These are phyloP conservation scores for Cupressus sempervirens DNA, from an alignment of 75 land plant species.

Conservation along the genomic window DNA sequence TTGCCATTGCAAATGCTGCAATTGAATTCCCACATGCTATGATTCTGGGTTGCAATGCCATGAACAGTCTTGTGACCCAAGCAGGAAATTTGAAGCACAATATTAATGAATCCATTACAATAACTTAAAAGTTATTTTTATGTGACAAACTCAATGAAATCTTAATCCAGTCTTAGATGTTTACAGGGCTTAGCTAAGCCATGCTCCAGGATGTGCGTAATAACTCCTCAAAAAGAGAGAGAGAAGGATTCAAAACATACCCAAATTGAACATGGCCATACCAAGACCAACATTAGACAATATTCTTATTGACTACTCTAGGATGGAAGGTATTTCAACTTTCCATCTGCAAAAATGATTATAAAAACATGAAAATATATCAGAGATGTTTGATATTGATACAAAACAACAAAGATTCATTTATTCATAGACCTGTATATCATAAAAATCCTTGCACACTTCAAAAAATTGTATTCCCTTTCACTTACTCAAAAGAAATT, in stretches of 20 bases:
- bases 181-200: neutral
- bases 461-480: neutral
- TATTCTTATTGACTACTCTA: slow-evolving; percentile 67
- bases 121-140: neutral
- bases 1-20: slow-evolving; percentile 77
- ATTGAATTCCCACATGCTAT: slow-evolving; percentile 82
- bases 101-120: neutral
- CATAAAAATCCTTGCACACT: neutral
- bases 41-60: slow-evolving; percentile 83
- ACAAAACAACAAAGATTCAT: neutral
- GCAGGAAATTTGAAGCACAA: neutral
- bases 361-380: neutral
- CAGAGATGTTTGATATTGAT: neutral
- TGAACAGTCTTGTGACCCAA: slow-evolving; percentile 69
- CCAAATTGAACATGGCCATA: slow-evolving; percentile 99
- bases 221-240: neutral
- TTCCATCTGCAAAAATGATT: slow-evolving; percentile 55
- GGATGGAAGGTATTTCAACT: slow-evolving; percentile 73
- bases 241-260: slow-evolving; percentile 27
- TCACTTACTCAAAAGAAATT: neutral
- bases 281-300: slow-evolving; percentile 93
- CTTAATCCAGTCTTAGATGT: neutral
- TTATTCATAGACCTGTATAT: neutral
- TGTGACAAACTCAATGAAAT: neutral
- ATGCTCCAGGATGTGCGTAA: neutral